Evolutionary conservation across 2,329 filamentous ascomycete species (phyloP), one percentile per base, ranked within the genome.

Genomic region (Colletotrichum sidae): DNA sequence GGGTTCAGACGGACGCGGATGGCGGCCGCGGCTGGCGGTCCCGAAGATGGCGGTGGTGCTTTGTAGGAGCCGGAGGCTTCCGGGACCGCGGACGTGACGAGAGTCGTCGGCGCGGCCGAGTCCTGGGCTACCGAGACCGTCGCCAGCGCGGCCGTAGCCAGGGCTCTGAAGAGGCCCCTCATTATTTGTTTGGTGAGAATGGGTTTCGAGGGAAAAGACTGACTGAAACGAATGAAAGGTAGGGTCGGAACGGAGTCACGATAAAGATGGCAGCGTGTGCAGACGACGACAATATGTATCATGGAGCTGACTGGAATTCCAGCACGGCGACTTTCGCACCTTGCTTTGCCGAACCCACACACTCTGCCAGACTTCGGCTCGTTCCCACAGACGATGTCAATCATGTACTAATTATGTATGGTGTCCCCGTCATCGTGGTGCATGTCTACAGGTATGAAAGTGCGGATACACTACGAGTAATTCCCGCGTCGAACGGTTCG

Each of bases 1-100:
- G 67, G 67, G 45, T 69, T 69, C 17, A 69, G 60, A 2, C 54
- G 49, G 11, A 69, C 57, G 25, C 65, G 66, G 47, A 65, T 65
- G 3, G 56, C 61, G 12, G 67, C 61, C 15, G 37, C 46, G 42
- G 46, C 46, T 13, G 62, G 57, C 5, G 60, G 10, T 6, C 13
- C 42, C 10, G 61, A 12, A 13, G 8, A 45, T 11, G 60, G 60
- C 9, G 38, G n/a, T 5, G 41, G 4, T 10, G 60, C 25, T 4
- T 25, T 25, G 25, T 25, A 17, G 5, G 52, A 41, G 52, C 42
- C 58, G n/a, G 58, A 55, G n/a, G 57, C 35, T 35, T 54, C 57
- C 41, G 51, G 58, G n/a, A 61, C 8, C n/a, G 50, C 50, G 51
- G 51, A 60, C 3, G 58, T 60, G 11, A 55, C 37, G 13, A 60